phyloP scores from a whole-genome alignment of 2,329 filamentous ascomycete species.

The Beauveria sp. region DNA sequence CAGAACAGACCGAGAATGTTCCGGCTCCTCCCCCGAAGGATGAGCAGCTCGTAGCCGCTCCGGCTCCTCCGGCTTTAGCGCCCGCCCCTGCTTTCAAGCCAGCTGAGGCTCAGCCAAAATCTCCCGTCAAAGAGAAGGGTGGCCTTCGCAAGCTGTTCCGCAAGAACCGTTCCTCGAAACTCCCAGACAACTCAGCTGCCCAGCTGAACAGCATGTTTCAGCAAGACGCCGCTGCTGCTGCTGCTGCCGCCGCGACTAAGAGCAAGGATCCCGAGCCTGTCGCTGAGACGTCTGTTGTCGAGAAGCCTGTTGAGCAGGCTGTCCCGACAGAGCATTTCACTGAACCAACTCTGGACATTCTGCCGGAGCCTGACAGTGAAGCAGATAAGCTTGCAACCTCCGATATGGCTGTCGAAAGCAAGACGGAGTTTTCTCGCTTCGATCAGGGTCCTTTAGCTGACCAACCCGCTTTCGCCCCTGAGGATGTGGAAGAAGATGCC shows the following conservation, averaged over 20 bases:
- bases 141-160: slow-evolving; percentile 61
- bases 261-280: slow-evolving; percentile 17
- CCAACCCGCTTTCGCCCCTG: slow-evolving; percentile 74
- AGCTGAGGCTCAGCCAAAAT: background rate
- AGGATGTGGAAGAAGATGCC: slow-evolving; percentile 44
- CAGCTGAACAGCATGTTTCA: slow-evolving; percentile 46
- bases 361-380: slow-evolving; percentile 18
- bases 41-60: slow-evolving; percentile 11
- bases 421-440: slow-evolving; percentile 59
- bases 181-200: slow-evolving; percentile 44
- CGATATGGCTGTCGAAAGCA: slow-evolving; percentile 50
- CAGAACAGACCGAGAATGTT: background rate
- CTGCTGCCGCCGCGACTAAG: slow-evolving; percentile 15
- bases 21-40: slow-evolving; percentile 20
- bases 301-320: background rate
- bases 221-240: slow-evolving; percentile 22
- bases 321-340: background rate
- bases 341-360: slow-evolving; percentile 6
- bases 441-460: slow-evolving; percentile 84
- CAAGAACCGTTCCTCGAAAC: slow-evolving; percentile 52
- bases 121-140: slow-evolving; percentile 32
- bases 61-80: slow-evolving; percentile 27
- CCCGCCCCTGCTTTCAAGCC: slow-evolving; percentile 17
- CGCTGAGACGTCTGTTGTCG: background rate
- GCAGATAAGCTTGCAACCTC: slow-evolving; percentile 53